phyloP scores from a whole-genome alignment of 2,329 filamentous ascomycete species.

The Verticillium longisporum region DNA sequence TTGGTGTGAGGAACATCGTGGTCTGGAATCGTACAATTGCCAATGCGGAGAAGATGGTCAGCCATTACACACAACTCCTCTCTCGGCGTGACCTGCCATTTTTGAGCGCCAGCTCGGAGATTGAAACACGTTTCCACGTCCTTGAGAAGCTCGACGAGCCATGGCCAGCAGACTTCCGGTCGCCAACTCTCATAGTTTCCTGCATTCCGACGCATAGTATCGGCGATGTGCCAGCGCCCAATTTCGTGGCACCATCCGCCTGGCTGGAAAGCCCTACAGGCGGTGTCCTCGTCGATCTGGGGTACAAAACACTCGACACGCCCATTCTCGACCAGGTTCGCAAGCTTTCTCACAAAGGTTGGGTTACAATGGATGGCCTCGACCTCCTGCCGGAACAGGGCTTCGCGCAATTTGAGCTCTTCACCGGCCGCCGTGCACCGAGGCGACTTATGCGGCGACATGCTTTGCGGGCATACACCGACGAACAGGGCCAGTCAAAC shows the following conservation, averaged over 20 bases:
- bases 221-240: constrained; percentile 55
- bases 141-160: constrained; percentile 49
- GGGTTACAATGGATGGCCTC: constrained; percentile 70
- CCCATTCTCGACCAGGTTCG: constrained; percentile 64
- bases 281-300: constrained; percentile 68
- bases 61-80: constrained; percentile 59
- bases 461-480: constrained; percentile 41
- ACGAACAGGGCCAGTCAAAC: constrained; percentile 31
- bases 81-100: constrained; percentile 33
- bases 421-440: constrained; percentile 65
- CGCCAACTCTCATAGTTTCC: constrained; percentile 68
- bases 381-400: constrained; percentile 74
- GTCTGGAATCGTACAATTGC: constrained; percentile 64
- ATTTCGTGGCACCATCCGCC: constrained; percentile 60
- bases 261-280: constrained; percentile 70
- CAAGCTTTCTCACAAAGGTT: constrained; percentile 51
- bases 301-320: constrained; percentile 67
- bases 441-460: constrained; percentile 64
- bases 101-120: constrained; percentile 25
- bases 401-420: constrained; percentile 75
- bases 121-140: constrained; percentile 46
- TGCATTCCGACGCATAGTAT: constrained; percentile 68
- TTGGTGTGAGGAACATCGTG: constrained; percentile 70
- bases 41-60: constrained; percentile 61
- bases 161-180: constrained; percentile 58